Evolutionary conservation across 371 early-diverging fungal species (phyloP).

Genomic region (Coemansia linderi): DNA sequence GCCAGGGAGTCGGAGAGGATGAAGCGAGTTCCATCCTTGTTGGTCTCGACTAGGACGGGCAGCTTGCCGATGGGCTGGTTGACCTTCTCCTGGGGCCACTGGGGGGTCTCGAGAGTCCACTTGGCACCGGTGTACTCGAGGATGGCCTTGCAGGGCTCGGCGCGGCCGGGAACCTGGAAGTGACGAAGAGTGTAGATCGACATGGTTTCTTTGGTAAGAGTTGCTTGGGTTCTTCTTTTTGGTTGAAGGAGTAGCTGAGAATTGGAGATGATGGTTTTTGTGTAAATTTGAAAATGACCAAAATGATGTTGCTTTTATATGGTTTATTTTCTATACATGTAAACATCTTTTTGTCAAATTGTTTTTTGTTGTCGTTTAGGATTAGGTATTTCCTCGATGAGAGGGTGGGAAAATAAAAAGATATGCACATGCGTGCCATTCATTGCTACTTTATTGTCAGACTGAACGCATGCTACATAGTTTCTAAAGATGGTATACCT

Average conservation of each 20-base stretch:
- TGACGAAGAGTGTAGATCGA: constrained; percentile 31
- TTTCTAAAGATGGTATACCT: not conserved
- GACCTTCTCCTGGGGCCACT: constrained; percentile 54
- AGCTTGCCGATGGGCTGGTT: constrained; percentile 50
- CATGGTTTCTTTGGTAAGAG: constrained; percentile 11
- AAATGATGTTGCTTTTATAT: not conserved
- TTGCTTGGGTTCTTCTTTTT: not conserved
- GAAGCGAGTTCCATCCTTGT: constrained; percentile 39
- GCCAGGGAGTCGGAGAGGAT: constrained; percentile 53
- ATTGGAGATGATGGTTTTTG: not conserved
- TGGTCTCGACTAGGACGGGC: constrained; percentile 55
- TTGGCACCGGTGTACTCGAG: constrained; percentile 27
- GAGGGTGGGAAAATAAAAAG: constrained; percentile 2
- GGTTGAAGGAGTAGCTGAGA: not conserved
- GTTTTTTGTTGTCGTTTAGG: not conserved
- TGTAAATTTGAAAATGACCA: not conserved
- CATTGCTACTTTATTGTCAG: not conserved
- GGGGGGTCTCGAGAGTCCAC: constrained; percentile 20
- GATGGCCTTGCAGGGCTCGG: constrained; percentile 30
- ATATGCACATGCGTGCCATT: not conserved
- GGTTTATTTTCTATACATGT: not conserved
- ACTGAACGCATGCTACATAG: not conserved
- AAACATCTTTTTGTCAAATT: not conserved
- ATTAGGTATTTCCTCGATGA: not conserved
- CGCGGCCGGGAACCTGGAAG: constrained; percentile 36